phyloP scores from a whole-genome alignment of 2,329 filamentous ascomycete species.

The Dothideomycetes sp. region DNA sequence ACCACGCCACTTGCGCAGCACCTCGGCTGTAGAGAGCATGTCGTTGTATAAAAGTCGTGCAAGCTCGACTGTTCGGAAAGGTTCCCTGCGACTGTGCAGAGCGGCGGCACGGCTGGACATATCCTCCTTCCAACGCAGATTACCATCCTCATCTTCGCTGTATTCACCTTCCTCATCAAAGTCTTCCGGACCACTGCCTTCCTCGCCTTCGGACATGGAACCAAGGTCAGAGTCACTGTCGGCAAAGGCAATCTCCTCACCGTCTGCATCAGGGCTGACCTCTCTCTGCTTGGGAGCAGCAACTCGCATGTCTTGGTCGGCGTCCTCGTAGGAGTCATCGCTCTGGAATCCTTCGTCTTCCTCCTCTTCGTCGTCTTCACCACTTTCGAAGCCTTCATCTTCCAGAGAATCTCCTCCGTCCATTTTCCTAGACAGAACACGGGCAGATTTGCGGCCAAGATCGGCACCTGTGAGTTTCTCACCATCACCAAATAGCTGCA shows the following conservation, averaged over 20 bases:
- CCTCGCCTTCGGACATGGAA: constrained; percentile 57
- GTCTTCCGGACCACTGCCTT: constrained; percentile 32
- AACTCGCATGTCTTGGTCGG: constrained; percentile 18
- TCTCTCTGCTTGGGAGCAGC: constrained; percentile 40
- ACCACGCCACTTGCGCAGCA: constrained; percentile 71
- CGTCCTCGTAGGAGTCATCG: constrained; percentile 40
- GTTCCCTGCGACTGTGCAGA: constrained; percentile 59
- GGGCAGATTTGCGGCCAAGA: constrained; percentile 44
- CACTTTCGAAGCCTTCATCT: constrained; percentile 39
- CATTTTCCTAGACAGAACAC: constrained; percentile 39
- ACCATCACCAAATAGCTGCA: constrained; percentile 78
- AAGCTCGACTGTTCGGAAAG: constrained; percentile 72
- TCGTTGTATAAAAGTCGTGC: constrained; percentile 85
- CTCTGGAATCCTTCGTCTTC: constrained; percentile 44
- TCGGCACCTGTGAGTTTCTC: constrained; percentile 51
- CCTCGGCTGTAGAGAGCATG: constrained; percentile 63
- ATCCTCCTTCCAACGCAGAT: constrained; percentile 79
- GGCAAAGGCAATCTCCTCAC: constrained; percentile 77
- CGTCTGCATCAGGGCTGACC: constrained; percentile 44
- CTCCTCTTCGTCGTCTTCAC: constrained; percentile 47
- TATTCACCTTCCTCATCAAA: constrained; percentile 28
- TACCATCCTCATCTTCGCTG: constrained; percentile 57
- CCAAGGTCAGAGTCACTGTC: constrained; percentile 96
- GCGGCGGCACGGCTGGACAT: constrained; percentile 65
- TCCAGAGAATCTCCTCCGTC: constrained; percentile 43